These are phyloP conservation scores for Diaporthe longicolla DNA, from an alignment of 2,329 filamentous ascomycete species.

Conservation along the genomic window DNA sequence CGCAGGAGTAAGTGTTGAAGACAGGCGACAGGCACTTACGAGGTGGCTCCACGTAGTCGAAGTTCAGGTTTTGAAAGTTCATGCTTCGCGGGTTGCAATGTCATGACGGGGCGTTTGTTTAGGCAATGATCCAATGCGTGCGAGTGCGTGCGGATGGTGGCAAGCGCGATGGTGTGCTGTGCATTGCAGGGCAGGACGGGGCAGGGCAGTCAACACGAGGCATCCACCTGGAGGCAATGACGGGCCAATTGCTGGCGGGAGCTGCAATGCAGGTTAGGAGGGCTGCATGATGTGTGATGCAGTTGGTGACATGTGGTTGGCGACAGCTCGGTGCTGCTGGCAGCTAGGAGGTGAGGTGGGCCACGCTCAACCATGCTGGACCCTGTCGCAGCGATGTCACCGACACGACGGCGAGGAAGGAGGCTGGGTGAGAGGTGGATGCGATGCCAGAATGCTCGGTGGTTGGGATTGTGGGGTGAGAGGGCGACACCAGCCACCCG, in stretches of 20 bases:
- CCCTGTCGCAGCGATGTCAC: constrained; percentile 32
- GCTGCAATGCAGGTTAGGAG: constrained; percentile 37
- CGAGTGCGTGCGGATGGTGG: constrained; percentile 5
- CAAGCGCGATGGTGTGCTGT: constrained; percentile 6
- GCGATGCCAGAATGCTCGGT: constrained; percentile 36
- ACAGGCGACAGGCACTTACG: constrained; percentile 42
- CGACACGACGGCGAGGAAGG: constrained; percentile 22
- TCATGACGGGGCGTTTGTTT: constrained; percentile 35
- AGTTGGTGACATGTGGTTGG: constrained; percentile 38
- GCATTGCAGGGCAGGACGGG: constrained; percentile 23
- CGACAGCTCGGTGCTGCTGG: constrained; percentile 35
- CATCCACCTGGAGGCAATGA: constrained; percentile 34
- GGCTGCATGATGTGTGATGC: constrained; percentile 37
- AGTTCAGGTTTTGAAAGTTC: constrained; percentile 45
- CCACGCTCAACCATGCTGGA: constrained; percentile 17
- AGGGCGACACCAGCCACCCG: constrained; percentile 42
- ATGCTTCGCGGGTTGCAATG: constrained; percentile 43
- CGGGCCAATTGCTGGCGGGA: constrained; percentile 40
- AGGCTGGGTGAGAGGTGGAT: constrained; percentile 39
- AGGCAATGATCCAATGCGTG: constrained; percentile 28
- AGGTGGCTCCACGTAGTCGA: constrained; percentile 45
- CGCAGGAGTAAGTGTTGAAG: constrained; percentile 35
- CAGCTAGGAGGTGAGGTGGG: constrained; percentile 1
- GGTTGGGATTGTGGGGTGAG: constrained; percentile 39
- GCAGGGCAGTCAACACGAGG: constrained; percentile 25